A percentile compares a stretch with the other conserved stretches of the same genome.
Conservation (phyloP, 495 filamentous ascomycete genomes). For the Talaromyces thailandensis region DNA sequence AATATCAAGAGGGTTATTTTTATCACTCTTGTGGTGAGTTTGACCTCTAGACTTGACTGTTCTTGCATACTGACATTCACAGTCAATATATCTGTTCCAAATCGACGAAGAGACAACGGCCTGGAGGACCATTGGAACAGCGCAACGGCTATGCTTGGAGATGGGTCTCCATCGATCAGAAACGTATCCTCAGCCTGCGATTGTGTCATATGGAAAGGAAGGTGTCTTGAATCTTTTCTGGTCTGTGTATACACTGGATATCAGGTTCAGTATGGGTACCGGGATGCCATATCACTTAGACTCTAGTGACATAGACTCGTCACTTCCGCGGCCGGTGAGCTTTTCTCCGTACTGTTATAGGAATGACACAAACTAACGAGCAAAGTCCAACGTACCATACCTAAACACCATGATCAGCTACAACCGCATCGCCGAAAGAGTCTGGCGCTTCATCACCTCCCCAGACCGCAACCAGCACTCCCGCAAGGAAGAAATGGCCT, state of each 20-base stretch:
- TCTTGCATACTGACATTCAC: not conserved
- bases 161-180: conserved; percentile 71
- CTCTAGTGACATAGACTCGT: conserved; percentile 45
- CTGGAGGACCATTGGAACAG: conserved; percentile 75
- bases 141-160: conserved; percentile 71
- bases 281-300: conserved; percentile 43
- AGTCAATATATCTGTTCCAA: conserved; percentile 49
- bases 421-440: conserved; percentile 66
- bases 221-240: conserved; percentile 28
- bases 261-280: conserved; percentile 45
- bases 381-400: conserved; percentile 48
- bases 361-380: not conserved
- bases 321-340: conserved; percentile 58
- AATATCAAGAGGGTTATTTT: conserved; percentile 60
- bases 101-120: conserved; percentile 72
- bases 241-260: conserved; percentile 44
- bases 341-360: not conserved
- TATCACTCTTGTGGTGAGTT: conserved; percentile 55
- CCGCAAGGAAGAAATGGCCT: conserved; percentile 58
- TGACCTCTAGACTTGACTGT: not conserved
- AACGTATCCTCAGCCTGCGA: conserved; percentile 46
- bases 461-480: conserved; percentile 35
- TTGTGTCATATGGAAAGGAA: not conserved
- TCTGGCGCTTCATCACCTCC: conserved; percentile 61
- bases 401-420: conserved; percentile 76